Conservation (phyloP, 306 rosid genomes). For the Luffa acutangula region DNA sequence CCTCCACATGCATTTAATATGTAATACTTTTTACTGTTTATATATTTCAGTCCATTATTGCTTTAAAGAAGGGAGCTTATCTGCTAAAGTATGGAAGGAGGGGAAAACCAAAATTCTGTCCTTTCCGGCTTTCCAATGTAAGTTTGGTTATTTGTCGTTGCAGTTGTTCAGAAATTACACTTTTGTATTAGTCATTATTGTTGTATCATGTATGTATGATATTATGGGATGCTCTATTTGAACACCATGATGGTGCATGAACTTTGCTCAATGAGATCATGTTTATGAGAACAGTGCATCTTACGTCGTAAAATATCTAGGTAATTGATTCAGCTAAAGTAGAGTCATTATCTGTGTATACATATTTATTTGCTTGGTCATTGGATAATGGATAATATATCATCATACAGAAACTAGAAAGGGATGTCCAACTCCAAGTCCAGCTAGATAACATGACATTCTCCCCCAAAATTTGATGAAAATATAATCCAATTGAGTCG, state of each 20-base stretch:
- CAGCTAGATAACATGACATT: not conserved
- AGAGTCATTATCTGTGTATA: not conserved
- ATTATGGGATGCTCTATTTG: not conserved
- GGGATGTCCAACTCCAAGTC: not conserved
- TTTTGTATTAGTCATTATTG: not conserved
- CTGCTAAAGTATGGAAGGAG: constrained; percentile 98
- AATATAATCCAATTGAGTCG: not conserved
- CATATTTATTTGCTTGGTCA: not conserved
- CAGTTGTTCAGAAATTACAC: not conserved
- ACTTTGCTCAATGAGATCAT: not conserved
- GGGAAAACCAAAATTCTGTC: constrained; percentile 96
- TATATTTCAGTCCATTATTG: constrained; percentile 77
- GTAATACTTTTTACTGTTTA: constrained; percentile 15
- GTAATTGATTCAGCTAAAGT: not conserved
- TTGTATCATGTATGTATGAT: not conserved
- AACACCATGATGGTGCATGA: not conserved
- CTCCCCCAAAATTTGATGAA: not conserved
- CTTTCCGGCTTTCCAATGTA: constrained; percentile 94
- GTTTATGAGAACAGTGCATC: not conserved
- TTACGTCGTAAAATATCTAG: not conserved
- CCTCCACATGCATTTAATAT: not conserved
- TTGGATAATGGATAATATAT: not conserved
- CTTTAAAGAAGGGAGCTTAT: constrained; percentile 91
- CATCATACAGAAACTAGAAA: not conserved
- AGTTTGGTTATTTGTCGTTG: constrained; percentile 22